These are phyloP conservation scores for Lachnellula occidentalis DNA, from an alignment of 2,329 filamentous ascomycete species.

Conservation along the genomic window DNA sequence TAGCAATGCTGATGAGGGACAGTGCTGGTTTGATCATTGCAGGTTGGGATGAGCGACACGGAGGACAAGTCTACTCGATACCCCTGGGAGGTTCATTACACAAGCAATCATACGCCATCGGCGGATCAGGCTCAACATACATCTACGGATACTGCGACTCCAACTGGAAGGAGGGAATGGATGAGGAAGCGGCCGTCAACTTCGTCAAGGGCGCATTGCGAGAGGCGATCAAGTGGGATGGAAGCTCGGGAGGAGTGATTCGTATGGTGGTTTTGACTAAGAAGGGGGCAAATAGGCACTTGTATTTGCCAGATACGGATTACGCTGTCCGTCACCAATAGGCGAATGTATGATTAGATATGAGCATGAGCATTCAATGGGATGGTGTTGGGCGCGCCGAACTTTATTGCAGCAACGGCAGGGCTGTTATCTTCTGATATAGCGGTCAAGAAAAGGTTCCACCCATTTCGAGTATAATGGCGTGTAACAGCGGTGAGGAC, in stretches of 20 bases:
- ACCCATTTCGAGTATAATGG: not conserved
- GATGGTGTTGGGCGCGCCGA: conserved; percentile 19
- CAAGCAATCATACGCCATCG: conserved; percentile 94
- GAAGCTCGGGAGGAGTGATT: conserved; percentile 96
- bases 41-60: conserved; percentile 93
- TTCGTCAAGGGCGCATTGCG: conserved; percentile 89
- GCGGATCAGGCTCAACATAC: conserved; percentile 95
- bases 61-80: conserved; percentile 96
- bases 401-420: not conserved
- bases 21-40: conserved; percentile 97
- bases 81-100: conserved; percentile 93
- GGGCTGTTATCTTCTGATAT: conserved; percentile 5
- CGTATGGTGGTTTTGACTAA: conserved; percentile 94
- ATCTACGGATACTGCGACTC: conserved; percentile 99
- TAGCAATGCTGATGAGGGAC: conserved; percentile 19
- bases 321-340: conserved; percentile 54
- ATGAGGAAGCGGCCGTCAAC: conserved; percentile 78
- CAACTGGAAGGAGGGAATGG: conserved; percentile 94
- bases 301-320: conserved; percentile 90
- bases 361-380: conserved; percentile 27
- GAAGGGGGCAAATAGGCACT: conserved; percentile 82
- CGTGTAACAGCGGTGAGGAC: conserved; percentile 16
- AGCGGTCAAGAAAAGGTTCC: conserved; percentile 12
- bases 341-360: conserved; percentile 39
- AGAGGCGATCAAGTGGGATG: conserved; percentile 99